phyloP scores from a whole-genome alignment of 768 basidiomycete genomes.

The Lactarius indigo region DNA sequence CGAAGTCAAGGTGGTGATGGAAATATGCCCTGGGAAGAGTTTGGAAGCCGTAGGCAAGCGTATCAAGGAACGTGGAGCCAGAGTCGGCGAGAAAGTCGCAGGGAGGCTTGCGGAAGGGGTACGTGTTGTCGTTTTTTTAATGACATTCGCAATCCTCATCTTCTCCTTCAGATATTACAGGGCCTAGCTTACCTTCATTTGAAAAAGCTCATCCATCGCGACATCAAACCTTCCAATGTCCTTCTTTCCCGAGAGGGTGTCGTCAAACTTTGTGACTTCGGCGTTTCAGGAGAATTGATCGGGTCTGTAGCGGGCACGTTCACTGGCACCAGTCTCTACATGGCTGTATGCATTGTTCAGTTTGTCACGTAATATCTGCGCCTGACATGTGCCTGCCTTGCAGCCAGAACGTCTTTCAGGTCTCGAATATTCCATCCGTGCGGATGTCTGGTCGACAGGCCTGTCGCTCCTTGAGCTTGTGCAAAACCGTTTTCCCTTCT shows the following conservation, averaged over 20 bases:
- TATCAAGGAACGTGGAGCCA: slow-evolving; percentile 71
- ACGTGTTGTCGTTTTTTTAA: slow-evolving; percentile 28
- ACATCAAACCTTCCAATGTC: slow-evolving; percentile 93
- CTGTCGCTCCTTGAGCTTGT: slow-evolving; percentile 93
- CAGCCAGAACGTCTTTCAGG: slow-evolving; percentile 95
- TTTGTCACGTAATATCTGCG: slow-evolving; percentile 12
- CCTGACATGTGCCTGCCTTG: slow-evolving; percentile 24
- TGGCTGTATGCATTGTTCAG: slow-evolving; percentile 72
- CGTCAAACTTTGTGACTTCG: slow-evolving; percentile 93
- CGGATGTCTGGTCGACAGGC: slow-evolving; percentile 98
- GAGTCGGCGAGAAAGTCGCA: slow-evolving; percentile 84
- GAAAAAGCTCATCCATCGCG: slow-evolving; percentile 90
- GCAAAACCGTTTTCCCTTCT: slow-evolving; percentile 93
- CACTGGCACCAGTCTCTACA: slow-evolving; percentile 96
- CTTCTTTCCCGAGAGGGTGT: slow-evolving; percentile 85
- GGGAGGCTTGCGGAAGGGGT: slow-evolving; percentile 94
- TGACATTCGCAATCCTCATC: slow-evolving; percentile 18
- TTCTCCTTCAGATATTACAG: slow-evolving; percentile 60
- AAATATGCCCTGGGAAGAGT: slow-evolving; percentile 82
- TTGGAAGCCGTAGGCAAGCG: slow-evolving; percentile 86
- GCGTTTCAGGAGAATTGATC: slow-evolving; percentile 94
- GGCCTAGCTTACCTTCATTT: slow-evolving; percentile 93
- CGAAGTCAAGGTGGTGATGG: slow-evolving; percentile 96
- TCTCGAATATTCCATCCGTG: slow-evolving; percentile 86
- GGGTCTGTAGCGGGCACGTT: slow-evolving; percentile 91